Conservation (phyloP, 2,329 filamentous ascomycete species). For the Pseudocercospora fuligena region DNA sequence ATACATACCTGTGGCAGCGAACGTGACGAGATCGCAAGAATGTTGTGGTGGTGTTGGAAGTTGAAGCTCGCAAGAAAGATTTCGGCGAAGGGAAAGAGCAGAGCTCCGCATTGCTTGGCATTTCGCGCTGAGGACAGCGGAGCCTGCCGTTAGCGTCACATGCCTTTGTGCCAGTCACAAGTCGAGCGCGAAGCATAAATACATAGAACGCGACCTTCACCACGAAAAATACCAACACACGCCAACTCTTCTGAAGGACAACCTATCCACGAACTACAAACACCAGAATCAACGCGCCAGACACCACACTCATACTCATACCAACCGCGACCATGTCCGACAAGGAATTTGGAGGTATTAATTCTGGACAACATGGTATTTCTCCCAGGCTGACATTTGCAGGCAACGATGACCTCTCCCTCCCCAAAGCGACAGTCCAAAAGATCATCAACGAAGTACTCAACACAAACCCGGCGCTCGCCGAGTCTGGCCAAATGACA, state of each 20-base stretch:
- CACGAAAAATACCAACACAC: background rate
- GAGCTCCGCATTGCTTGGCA: slow-evolving; percentile 1
- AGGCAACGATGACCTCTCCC: slow-evolving; percentile 64
- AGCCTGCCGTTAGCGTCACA: slow-evolving; percentile 5
- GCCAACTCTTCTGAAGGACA: too few species aligned
- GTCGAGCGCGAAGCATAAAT: background rate
- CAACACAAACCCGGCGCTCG: slow-evolving; percentile 64
- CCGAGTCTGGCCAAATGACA: slow-evolving; percentile 60
- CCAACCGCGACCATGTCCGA: slow-evolving; percentile 54
- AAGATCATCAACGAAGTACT: slow-evolving; percentile 95
- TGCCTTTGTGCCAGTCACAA: background rate
- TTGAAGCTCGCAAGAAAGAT: slow-evolving; percentile 15
- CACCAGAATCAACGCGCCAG: background rate
- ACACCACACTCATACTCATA: background rate
- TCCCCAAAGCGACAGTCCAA: slow-evolving; percentile 70
- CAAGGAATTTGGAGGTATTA: slow-evolving; percentile 58
- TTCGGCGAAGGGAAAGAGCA: slow-evolving; percentile 12
- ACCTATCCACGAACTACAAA: background rate
- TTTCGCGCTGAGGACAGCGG: too few species aligned
- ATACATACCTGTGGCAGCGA: slow-evolving; percentile 29
- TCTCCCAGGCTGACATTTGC: slow-evolving; percentile 13
- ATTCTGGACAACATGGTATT: background rate
- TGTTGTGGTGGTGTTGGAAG: slow-evolving; percentile 9
- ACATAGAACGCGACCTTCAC: background rate
- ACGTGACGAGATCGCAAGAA: slow-evolving; percentile 2